phyloP scores from a whole-genome alignment of 192 early-diverging fungal species.

The Phlyctochytrium arcticum region DNA sequence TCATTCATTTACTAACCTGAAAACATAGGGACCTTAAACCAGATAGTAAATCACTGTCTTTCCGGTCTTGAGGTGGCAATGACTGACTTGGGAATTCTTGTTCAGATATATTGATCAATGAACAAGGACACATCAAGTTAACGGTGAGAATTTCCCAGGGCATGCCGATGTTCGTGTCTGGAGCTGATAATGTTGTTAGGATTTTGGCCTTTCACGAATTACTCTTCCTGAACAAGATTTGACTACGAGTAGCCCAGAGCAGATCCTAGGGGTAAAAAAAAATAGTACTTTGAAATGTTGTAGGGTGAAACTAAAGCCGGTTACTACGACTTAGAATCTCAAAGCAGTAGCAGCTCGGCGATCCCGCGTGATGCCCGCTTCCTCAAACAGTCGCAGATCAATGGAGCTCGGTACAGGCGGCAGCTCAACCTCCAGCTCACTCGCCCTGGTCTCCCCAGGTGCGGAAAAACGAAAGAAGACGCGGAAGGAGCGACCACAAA shows the following conservation, averaged over 20 bases:
- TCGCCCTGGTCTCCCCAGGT: not conserved
- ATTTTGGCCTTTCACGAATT: constrained; percentile 91
- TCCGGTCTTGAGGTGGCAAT: too few species aligned
- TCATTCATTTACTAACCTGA: constrained; percentile 9
- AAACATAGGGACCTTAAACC: constrained; percentile 42
- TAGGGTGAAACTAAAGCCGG: too few species aligned
- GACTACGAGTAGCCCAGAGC: constrained; percentile 3
- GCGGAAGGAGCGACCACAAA: not conserved
- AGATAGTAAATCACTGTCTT: constrained; percentile 36
- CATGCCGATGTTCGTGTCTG: not conserved
- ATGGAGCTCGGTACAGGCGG: too few species aligned
- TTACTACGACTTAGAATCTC: too few species aligned
- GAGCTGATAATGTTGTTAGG: constrained; percentile 25
- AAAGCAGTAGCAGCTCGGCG: too few species aligned
- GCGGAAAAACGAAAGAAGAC: not conserved
- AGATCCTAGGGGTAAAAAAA: constrained; percentile 11
- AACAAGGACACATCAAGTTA: constrained; percentile 87
- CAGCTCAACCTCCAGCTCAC: not conserved
- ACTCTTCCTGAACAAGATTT: constrained; percentile 54
- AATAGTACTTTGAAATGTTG: too few species aligned
- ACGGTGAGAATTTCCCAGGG: constrained; percentile 51
- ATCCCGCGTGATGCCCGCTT: too few species aligned
- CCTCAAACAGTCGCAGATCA: too few species aligned
- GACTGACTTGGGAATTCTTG: constrained; percentile 11
- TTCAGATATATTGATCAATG: constrained; percentile 74